Evolutionary conservation across 176 grass and related monocot species (phyloP), one percentile per base, ranked within the genome.

Genomic region (Eremochloa ophiuroides): DNA sequence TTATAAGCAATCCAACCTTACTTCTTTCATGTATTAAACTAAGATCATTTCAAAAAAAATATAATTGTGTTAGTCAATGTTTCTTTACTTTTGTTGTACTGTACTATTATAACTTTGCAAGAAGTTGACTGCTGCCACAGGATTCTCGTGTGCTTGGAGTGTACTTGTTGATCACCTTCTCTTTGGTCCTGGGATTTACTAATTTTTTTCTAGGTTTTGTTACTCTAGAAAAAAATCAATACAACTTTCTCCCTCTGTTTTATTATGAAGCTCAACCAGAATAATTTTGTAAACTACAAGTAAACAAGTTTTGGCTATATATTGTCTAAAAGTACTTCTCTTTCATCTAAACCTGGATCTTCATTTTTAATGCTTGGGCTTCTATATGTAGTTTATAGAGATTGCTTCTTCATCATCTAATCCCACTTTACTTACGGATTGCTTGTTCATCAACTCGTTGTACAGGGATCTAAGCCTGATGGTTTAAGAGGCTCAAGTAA

Each of bases 401-500:
- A 61, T 29, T 34, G 30, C 44, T 74, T 77, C 28, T 0, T 1
- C 53, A 23, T 73, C 37, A 14, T 47, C 56, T 70, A 55, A 23
- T 55, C 22, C 51, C 20, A 25, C 23, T 59, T 26, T 26, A 38
- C 37, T 53, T 73, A 71, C 83, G 84, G 12, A 93, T 46, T 13
- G 35, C 61, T 76, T 80, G 39, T 1, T 1, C 42, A 28, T 71
- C 41, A 14, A 62, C 61, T 73, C 16, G 69, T 83, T 75, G 4
- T 97, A 26, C 86, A 97, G 94, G 88, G 86, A 10, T 76, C 76
- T 30, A 97, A 89, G 75, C 35, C 91, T 69, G 94, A 97, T 71
- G 68, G 75, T 80, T 87, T 83, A 66, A 91, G 91, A 82, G 71
- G 86, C 66, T 82, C 86, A 48, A 97, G 94, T 97, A 93, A 93